Evolutionary conservation across 2,329 filamentous ascomycete genomes (phyloP), one percentile per base, ranked within the genome.

Genomic region (Phialophora macrospora): DNA sequence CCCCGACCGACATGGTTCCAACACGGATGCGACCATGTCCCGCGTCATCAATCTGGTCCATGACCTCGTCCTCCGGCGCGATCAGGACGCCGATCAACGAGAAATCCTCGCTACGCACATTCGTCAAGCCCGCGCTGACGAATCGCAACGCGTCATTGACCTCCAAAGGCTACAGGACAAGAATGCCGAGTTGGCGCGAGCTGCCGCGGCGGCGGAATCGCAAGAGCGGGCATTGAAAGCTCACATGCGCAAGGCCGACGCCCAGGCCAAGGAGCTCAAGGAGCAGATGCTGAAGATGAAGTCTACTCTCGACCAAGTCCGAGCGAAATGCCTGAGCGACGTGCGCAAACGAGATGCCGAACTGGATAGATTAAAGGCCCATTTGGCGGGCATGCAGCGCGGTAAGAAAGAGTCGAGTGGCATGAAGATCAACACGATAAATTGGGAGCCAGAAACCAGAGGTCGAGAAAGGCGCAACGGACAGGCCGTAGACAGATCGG

Each of bases 41-140:
- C 87, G 88, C 71, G 89, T 98, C 72, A 97, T 99, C 80, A 91
- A 94, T 75, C 85, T 99, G 26, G 88, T 99, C 56, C 97, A 99
- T 78, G 95, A 99, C 75, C 80, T 99, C 72, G 92, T 99, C 65
- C 77, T 97, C 66, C 87, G 93, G 71, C 87, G 93, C 82, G 95
- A 99, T 77, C 91, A 92, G 76, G 94, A 97, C 78, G 90, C 93
- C 68, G 91, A 95, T 70, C 90, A 96, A 76, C 89, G 92, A 73
- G 94, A 97, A 77, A 89, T 88, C 34, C 83, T 97, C 22, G 92
- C 92, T 3, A 85, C 87, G 14, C 92, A 91, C 3, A 86, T 98
- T 62, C 90, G 91, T 64, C 86, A 83, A 26, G 80, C 97, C 12
- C 90, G 92, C 66, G 85, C 87, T 70, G 92, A 95, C 70, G 87